Evolutionary conservation across 106 monocot species (phyloP), one percentile per base, ranked within the genome.

Genomic region (Vanilla planifolia): DNA sequence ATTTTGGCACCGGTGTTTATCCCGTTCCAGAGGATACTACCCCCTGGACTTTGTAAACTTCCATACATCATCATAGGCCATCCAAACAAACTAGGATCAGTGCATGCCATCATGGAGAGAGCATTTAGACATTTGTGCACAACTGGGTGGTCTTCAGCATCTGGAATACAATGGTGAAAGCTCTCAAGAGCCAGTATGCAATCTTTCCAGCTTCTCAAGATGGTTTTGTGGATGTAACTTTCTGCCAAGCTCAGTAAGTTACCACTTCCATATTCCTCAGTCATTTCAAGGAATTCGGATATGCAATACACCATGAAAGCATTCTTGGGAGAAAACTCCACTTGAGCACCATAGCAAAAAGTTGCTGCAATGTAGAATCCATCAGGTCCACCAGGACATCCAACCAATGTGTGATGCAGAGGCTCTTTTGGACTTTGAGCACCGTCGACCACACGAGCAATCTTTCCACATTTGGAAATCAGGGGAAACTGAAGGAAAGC

Each of bases 21-120:
- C 34, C 83, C 83, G 71, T 83, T 83, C 83, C 83, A 83, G 1
- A 83, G 63, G 13, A 83, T 74, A 62, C 75, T 83, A 32, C 83
- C 83, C n/a, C 78, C 83, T 45, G 83, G 83, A 61, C 83, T 83
- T 52, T 78, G 78, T 39, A 74, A 50, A 46, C 41, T 56, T 26
- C 83, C 83, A 65, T 78, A 63, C 73, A 72, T 60, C 78, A 75
- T 79, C 69, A 68, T 53, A 48, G 83, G 74, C 74, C 74, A 75
- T n/a, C 83, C 71, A 63, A 79, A 74, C 34, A 83, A 71, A 60
- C 62, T 79, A 43, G 63, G 67, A 72, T 83, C 83, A 52, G 71
- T 78, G 16, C 78, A 75, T 17, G 59, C 78, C 74, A 74, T 83
- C 65, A 43, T 55, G 23, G 83, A 61, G 11, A 75, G 29, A 28